phyloP scores from a whole-genome alignment of 352 stramenopile genomes.

The Aphanomyces invadans region DNA sequence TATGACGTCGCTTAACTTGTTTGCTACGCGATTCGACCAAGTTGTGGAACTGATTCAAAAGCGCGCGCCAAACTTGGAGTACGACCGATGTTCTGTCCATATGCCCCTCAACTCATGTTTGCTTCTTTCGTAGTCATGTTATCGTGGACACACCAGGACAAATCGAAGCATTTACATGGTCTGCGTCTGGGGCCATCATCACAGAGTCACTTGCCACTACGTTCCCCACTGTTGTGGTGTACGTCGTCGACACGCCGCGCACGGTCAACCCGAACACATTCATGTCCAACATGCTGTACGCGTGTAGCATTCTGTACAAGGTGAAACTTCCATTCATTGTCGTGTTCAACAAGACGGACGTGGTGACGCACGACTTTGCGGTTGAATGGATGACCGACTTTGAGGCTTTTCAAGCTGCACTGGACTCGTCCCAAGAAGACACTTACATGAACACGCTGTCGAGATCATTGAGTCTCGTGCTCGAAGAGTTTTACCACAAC shows the following conservation, averaged over 20 bases:
- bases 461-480: constrained; percentile 80
- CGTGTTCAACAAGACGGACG: constrained; percentile 98
- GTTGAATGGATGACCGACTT: constrained; percentile 99
- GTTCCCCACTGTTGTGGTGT: constrained; percentile 96
- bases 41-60: constrained; percentile 93
- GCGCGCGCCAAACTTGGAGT: constrained; percentile 76
- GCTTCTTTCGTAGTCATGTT: constrained; percentile 68
- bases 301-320: constrained; percentile 98
- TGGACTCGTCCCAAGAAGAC: constrained; percentile 87
- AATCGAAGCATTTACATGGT: constrained; percentile 99
- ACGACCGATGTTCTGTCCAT: constrained; percentile 85
- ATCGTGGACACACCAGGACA: constrained; percentile 98
- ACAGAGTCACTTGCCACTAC: constrained; percentile 94
- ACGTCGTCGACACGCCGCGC: constrained; percentile 97
- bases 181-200: constrained; percentile 96
- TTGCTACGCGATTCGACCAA: constrained; percentile 99
- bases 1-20: constrained; percentile 99
- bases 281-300: constrained; percentile 99
- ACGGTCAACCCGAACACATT: constrained; percentile 96
- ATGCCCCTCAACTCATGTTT: constrained; percentile 28
- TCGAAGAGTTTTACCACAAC: constrained; percentile 92
- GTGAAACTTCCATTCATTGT: constrained; percentile 95
- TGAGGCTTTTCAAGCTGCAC: constrained; percentile 94
- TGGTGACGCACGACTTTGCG: constrained; percentile 90
- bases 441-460: constrained; percentile 91